Base-by-base conservation (phyloP, 2,329 filamentous ascomycete species). In the Fusarium bactridioides region DNA sequence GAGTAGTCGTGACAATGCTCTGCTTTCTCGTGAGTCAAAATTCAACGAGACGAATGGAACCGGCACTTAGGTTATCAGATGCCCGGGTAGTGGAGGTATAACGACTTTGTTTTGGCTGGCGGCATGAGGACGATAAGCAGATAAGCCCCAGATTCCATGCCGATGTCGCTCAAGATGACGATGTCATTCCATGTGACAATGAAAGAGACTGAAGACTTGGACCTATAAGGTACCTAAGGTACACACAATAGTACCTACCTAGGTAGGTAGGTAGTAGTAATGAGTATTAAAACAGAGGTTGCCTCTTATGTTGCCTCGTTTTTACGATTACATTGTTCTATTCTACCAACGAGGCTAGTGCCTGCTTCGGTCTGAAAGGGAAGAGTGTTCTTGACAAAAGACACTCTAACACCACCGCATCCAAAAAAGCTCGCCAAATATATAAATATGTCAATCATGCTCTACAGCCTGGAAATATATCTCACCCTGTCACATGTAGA, bases 91-190 rank as follows among this genome's bases (percentile, higher is more conserved):
- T 67, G 61, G 72, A 70, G 67, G 70, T 73, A 53, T 48, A 60
- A 29, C 62, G 59, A 43, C 61, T 68, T 67, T 67, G 60, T 67
- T 61, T 66, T 41, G 27, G 45, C 40, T 27, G 29, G 40, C 38
- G 43, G 54, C 57, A 56, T 61, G 65, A 70, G 66, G 29, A 35
- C 66, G 76, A 78, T 77, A 77, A 77, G 66, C 73, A 56, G 76
- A 77, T 78, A 78, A 76, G 72, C 64, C 68, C 68, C 61, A 50
- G 62, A 37, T 64, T 61, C 27, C 18, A 44, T 67, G 72, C 70
- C 75, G 75, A 70, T 73, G 64, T 77, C 75, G 75, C 75, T 63
- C 37, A 56, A 23, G 10, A 64, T 64, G 67, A 69, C 27, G 43
- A 68, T 59, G 27, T n/a, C 40, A 31, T 33, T 25, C 5, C 19